phyloP scores from a whole-genome alignment of 306 rosid species.

The Gillenia trifoliata region DNA sequence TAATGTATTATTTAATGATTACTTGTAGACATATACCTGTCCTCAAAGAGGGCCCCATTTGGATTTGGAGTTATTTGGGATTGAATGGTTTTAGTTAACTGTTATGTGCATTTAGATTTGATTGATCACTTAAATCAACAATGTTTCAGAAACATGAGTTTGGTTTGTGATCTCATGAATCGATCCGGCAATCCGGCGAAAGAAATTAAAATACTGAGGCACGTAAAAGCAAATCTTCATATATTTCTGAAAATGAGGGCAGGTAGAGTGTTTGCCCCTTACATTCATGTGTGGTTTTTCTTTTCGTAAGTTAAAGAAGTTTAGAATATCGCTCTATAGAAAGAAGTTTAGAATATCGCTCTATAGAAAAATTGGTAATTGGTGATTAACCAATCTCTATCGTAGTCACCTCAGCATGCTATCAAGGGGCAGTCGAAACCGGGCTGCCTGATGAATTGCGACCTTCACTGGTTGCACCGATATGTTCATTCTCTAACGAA shows the following conservation, averaged over 20 bases:
- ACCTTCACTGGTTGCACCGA: conserved; percentile 16
- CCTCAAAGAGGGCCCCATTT: neutral
- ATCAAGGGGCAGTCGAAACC: conserved; percentile 25
- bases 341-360: no score
- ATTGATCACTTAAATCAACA: neutral
- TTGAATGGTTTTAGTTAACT: neutral
- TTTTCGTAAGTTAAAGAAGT: neutral
- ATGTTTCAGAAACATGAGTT: no score
- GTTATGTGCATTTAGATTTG: neutral
- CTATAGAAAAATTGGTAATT: no score
- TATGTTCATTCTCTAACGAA: conserved; percentile 43
- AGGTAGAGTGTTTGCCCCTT: no score
- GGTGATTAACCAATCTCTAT: no score
- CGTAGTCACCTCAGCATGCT: no score
- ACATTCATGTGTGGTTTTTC: no score
- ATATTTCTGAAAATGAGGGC: no score
- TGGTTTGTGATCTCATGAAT: no score
- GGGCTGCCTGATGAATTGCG: conserved; percentile 17
- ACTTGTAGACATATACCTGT: neutral
- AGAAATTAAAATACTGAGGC: no score
- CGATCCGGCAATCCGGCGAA: no score
- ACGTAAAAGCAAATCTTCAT: no score
- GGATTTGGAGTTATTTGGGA: neutral
- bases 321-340: neutral
- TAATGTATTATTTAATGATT: neutral